Evolutionary conservation across 2,329 filamentous ascomycete species (phyloP), one percentile per base, ranked within the genome.

Genomic region (Periconia macrospinosa): DNA sequence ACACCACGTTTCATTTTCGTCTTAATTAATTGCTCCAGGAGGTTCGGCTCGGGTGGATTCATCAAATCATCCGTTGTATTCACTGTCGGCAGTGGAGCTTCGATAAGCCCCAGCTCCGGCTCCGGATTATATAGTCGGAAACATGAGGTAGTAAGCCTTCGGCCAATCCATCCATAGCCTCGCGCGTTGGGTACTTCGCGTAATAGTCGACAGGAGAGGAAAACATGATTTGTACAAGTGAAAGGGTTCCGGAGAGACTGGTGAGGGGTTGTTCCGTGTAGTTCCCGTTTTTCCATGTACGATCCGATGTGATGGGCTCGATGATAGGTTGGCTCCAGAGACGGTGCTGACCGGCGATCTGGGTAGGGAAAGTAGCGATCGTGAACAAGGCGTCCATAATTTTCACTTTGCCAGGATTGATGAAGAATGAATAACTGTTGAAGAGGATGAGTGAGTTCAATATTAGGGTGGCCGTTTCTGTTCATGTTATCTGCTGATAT

Each of bases 21-120:
- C 23, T 8, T 54, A 43, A 62, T 46, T 5, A 45, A 57, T 2
- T 50, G 30, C 43, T 66, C 60, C 41, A 69, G 53, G 19, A 68
- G 56, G 3, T 50, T 49, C n/a, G 68, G 52, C 48, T 67, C 65
- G 2, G 65, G 66, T n/a, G 65, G 65, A 35, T 68, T 66, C 27
- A 67, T 56, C 53, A 65, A 56, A 43, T 67, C 65, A 45, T 67
- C 63, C 2, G 63, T 61, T n/a, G 60, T 60, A 57, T 68, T 68
- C 35, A 67, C 49, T 10, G 65, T 65, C 7, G 60, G n/a, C 27
- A 68, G 49, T 15, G 63, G 62, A 10, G 44, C 60, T 6, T 30
- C 50, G 55, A 67, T 67, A 18, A 48, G 46, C 15, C 45, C 30
- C 14, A 69, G 55, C 13, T 54, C 42, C 2, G 61, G 59, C 47